phyloP scores from a whole-genome alignment of 2,329 filamentous ascomycete species.

The Aspergillus spinulosporus region DNA sequence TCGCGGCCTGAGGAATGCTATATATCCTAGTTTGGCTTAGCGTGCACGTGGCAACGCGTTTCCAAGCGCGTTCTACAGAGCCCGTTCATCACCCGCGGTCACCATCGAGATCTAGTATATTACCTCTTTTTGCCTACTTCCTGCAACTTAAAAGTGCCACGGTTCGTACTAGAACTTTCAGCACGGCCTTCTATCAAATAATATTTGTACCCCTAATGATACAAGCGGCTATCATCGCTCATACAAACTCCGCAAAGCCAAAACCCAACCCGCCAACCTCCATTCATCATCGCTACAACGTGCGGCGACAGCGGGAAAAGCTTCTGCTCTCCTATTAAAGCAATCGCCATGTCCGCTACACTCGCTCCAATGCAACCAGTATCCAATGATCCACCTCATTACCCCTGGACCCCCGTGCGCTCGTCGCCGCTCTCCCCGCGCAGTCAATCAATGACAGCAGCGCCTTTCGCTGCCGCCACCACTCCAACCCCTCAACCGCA shows the following conservation, averaged over 20 bases:
- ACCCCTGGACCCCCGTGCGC: slow-evolving; percentile 25
- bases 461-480: too few species aligned
- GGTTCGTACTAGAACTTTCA: too few species aligned
- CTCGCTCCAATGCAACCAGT: slow-evolving; percentile 21
- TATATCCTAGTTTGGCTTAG: slow-evolving; percentile 21
- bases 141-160: too few species aligned
- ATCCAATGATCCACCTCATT: slow-evolving; percentile 19
- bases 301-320: background rate
- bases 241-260: background rate
- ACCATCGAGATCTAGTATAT: background rate
- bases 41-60: slow-evolving; percentile 14
- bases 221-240: background rate
- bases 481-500: slow-evolving; percentile 3
- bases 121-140: background rate
- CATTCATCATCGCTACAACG: background rate
- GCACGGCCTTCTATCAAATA: too few species aligned
- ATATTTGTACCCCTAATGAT: background rate
- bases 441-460: background rate
- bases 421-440: slow-evolving; percentile 29
- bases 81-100: background rate
- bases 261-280: background rate
- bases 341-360: slow-evolving; percentile 32
- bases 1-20: slow-evolving; percentile 27
- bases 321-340: background rate
- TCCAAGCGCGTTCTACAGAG: slow-evolving; percentile 7